Evolutionary conservation across 1,284 basidiomycete species (phyloP).

Genomic region (Vanrija sp.): DNA sequence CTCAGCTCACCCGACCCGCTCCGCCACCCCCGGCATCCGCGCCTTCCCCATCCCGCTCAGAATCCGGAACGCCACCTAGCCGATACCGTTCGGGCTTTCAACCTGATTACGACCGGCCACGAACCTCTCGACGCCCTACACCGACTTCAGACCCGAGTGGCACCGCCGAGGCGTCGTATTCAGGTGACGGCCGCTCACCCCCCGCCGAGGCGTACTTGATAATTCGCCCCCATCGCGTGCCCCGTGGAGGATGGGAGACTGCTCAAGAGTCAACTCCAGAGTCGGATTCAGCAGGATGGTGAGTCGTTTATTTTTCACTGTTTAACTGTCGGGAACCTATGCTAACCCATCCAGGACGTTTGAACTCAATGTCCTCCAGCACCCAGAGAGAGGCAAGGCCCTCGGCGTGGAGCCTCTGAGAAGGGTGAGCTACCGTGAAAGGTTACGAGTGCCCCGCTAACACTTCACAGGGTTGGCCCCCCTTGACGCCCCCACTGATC

Average conservation of each 20-base stretch:
- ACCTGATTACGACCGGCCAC: slow-evolving; percentile 14
- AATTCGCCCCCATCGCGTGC: slow-evolving; percentile 14
- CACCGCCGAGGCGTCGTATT: slow-evolving; percentile 5
- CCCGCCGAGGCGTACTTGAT: slow-evolving; percentile 17
- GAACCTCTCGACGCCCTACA: not conserved
- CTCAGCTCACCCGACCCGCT: slow-evolving; percentile 5
- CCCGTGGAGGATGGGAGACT: slow-evolving; percentile 12
- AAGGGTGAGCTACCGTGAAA: not conserved
- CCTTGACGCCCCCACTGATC: slow-evolving; percentile 16
- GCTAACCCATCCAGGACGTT: slow-evolving; percentile 9
- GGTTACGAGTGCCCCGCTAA: not conserved
- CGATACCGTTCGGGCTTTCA: slow-evolving; percentile 15
- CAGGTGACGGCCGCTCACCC: slow-evolving; percentile 9
- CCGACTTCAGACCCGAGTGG: slow-evolving; percentile 3
- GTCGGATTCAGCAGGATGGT: slow-evolving; percentile 13
- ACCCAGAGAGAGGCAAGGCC: slow-evolving; percentile 16
- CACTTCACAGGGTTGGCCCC: slow-evolving; percentile 15
- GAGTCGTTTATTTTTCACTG: not conserved
- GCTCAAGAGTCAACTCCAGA: not conserved
- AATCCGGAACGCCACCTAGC: not conserved
- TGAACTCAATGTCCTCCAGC: slow-evolving; percentile 12
- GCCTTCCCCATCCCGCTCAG: slow-evolving; percentile 5
- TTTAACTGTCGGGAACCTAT: not conserved
- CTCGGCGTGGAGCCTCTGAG: slow-evolving; percentile 15
- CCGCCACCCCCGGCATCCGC: slow-evolving; percentile 13